Evolutionary conservation across 306 rosid species (phyloP).

Genomic region (Trichosanthes cucumerina): DNA sequence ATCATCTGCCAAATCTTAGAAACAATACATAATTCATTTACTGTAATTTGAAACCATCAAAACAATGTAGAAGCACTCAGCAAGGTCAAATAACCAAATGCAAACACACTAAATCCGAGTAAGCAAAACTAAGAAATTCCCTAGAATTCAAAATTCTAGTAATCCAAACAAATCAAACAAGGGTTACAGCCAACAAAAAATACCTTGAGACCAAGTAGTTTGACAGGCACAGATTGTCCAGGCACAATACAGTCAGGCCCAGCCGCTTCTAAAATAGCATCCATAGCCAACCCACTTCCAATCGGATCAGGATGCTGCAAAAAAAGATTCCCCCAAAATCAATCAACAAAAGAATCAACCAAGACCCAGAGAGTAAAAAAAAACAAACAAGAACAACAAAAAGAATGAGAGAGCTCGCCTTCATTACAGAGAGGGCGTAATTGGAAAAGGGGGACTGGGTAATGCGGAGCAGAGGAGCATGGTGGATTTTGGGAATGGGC

Average conservation of each 20-base stretch:
- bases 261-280: conserved; percentile 80
- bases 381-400: background rate
- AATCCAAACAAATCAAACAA: background rate
- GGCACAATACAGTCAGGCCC: conserved; percentile 95
- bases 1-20: background rate
- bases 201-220: conserved; percentile 81
- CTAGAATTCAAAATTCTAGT: background rate
- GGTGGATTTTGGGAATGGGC: conserved; percentile 76
- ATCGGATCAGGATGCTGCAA: conserved; percentile 65
- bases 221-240: conserved; percentile 57
- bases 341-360: background rate
- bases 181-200: background rate
- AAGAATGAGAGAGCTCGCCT: conserved; percentile 27
- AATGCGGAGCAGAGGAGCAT: conserved; percentile 60
- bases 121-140: background rate
- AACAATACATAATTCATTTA: background rate
- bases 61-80: background rate
- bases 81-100: background rate
- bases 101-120: background rate
- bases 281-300: conserved; percentile 62
- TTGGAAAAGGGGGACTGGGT: conserved; percentile 44
- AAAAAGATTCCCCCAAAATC: background rate
- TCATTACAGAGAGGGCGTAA: conserved; percentile 65
- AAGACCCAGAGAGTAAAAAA: background rate
- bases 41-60: background rate